Evolutionary conservation across 129 eudicot genomes (phyloP), one percentile per base, ranked within the genome.

Genomic region (Flaveria bidentis): DNA sequence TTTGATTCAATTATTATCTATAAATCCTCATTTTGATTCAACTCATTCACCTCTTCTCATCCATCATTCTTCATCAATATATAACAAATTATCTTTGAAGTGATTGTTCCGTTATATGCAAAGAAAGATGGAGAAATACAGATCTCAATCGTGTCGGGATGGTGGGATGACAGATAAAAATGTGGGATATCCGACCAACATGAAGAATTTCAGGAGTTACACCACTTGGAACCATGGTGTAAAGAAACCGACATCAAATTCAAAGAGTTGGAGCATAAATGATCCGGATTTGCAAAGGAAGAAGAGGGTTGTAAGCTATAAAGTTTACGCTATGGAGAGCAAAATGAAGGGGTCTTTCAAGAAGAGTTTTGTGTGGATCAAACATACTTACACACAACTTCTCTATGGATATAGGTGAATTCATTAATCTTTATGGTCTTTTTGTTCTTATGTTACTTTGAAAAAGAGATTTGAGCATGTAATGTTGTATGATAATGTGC

Each of bases 321-420:
- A 90, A 53, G 90, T 83, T 26, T 93, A 93, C 74, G 55, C 85
- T 10, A 77, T 87, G 60, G 92, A 90, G 76, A 89, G 86, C 13
- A 93, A 93, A 80, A 78, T 93, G 92, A 92, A 90, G 63, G 88
- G 90, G 8, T 88, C 98, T 74, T 76, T 92, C 36, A 92, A 91
- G 72, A 92, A 92, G 82, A 92, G 98, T 64, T 90, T 88, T 60
- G 88, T 87, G 74, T 90, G 96, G 98, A 82, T 92, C 58, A 92
- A 86, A 68, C 84, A 87, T 47, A 52, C 88, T 69, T 85, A 67
- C 73, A 74, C 81, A 45, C 84, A 84, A 49, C 77, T 86, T 30
- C 78, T 90, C 10, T 76, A 84, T 84, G 92, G 89, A 44, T 85
- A 82, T 81, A 79, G 86, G 77, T 90, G 79, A 75, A 2, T 67